These are phyloP conservation scores for Populus ilicifolia DNA, from an alignment of 345 rosid species.

Conservation along the genomic window DNA sequence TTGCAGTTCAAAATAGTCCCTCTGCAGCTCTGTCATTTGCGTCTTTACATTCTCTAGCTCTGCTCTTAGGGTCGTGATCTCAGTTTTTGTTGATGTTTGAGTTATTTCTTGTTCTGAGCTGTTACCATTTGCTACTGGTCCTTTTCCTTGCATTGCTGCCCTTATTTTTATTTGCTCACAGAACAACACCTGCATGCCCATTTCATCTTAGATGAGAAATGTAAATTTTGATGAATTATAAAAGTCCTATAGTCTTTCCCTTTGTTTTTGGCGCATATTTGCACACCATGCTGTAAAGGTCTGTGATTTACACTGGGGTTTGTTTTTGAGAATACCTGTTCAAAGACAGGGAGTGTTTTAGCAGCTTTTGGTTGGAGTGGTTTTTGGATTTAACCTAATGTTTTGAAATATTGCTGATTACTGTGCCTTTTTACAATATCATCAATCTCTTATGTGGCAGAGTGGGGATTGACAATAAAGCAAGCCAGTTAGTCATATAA, in stretches of 20 bases:
- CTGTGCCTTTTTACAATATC: not conserved
- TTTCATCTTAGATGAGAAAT: constrained; percentile 12
- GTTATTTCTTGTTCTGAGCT: constrained; percentile 41
- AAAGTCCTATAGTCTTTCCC: not conserved
- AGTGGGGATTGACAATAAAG: not conserved
- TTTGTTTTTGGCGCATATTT: not conserved
- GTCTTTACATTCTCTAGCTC: constrained; percentile 58
- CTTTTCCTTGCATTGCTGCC: constrained; percentile 55
- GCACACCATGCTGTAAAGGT: not conserved
- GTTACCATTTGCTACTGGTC: constrained; percentile 33
- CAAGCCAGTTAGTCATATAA: not conserved
- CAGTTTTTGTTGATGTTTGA: constrained; percentile 39
- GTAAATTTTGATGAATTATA: not conserved
- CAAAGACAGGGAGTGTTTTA: not conserved
- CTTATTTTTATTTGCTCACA: constrained; percentile 83
- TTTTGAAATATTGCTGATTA: not conserved
- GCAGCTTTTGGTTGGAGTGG: not conserved
- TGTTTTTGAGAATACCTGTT: not conserved
- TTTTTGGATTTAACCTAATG: not conserved
- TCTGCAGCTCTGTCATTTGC: constrained; percentile 59
- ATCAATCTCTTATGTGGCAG: not conserved
- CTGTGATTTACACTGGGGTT: not conserved
- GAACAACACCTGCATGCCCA: constrained; percentile 55
- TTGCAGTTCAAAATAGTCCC: constrained; percentile 64
- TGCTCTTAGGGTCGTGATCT: constrained; percentile 45